phyloP scores from a whole-genome alignment of 495 filamentous ascomycete genomes.

The Talaromyces proteolyticus region DNA sequence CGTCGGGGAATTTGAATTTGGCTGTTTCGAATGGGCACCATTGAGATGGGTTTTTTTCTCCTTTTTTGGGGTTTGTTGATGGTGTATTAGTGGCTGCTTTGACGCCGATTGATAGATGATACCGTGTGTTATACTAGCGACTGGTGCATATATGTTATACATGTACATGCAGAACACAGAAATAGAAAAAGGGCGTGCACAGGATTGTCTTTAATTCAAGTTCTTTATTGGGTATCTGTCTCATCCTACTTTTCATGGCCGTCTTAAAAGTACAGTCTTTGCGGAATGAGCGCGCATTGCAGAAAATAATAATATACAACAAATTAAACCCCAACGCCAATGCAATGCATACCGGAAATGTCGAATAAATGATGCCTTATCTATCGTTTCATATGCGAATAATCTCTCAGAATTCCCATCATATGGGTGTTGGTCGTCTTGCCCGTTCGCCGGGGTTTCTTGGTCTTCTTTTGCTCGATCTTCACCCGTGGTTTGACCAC shows the following conservation, averaged over 20 bases:
- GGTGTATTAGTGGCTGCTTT: background rate
- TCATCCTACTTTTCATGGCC: background rate
- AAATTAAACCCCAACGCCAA: background rate
- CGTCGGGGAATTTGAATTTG: background rate
- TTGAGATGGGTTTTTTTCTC: conserved; percentile 11
- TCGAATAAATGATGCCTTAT: background rate
- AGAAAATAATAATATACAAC: too few relatives aligned
- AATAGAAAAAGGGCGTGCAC: background rate
- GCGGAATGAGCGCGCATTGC: too few relatives aligned
- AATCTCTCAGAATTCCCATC: conserved; percentile 81
- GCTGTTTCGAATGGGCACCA: conserved; percentile 34
- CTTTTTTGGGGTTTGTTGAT: background rate
- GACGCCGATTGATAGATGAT: background rate
- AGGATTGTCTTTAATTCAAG: background rate
- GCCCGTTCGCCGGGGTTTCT: conserved; percentile 63
- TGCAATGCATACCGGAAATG: conserved; percentile 3
- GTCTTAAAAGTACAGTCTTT: background rate
- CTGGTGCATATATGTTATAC: background rate
- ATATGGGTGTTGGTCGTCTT: conserved; percentile 94
- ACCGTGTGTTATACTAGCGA: background rate
- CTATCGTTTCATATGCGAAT: conserved; percentile 55
- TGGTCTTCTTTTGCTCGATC: conserved; percentile 52
- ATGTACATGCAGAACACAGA: too few relatives aligned
- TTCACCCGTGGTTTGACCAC: conserved; percentile 52
- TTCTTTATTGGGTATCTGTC: background rate